Conservation (phyloP, 1,284 basidiomycete genomes). For the Trametes versicolor region DNA sequence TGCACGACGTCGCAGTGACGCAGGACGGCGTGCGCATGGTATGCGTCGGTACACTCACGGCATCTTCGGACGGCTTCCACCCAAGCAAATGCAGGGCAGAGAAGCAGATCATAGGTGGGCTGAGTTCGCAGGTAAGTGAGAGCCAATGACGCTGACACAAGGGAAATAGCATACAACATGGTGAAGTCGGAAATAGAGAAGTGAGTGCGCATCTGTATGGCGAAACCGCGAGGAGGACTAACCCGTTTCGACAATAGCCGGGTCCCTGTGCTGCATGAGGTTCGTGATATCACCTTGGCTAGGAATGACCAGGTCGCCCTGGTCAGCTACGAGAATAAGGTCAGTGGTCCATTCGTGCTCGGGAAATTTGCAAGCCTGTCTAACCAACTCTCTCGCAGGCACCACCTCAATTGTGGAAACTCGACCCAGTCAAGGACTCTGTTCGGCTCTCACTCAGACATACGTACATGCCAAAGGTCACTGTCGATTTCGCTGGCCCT, state of each 20-base stretch:
- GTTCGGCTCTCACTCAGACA: conserved; percentile 66
- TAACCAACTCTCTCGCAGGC: conserved; percentile 52
- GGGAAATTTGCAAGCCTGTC: neutral
- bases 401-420: conserved; percentile 83
- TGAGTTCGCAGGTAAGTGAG: neutral
- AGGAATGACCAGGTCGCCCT: conserved; percentile 69
- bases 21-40: conserved; percentile 72
- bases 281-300: conserved; percentile 76
- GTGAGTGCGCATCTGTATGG: conserved; percentile 49
- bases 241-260: conserved; percentile 54
- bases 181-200: conserved; percentile 70
- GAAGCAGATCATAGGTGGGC: conserved; percentile 78
- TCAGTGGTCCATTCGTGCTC: conserved; percentile 38
- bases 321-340: conserved; percentile 80
- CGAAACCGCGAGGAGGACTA: neutral
- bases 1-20: conserved; percentile 80
- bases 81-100: conserved; percentile 80
- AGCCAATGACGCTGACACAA: neutral
- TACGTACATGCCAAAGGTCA: conserved; percentile 74
- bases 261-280: conserved; percentile 82
- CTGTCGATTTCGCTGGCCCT: conserved; percentile 80
- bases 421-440: conserved; percentile 67
- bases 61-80: conserved; percentile 68
- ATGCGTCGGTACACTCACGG: conserved; percentile 74
- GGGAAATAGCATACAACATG: conserved; percentile 72